Evolutionary conservation across 163 green algal species (phyloP), one percentile per base, ranked within the genome.

Genomic region (Scenedesmus sp.): DNA sequence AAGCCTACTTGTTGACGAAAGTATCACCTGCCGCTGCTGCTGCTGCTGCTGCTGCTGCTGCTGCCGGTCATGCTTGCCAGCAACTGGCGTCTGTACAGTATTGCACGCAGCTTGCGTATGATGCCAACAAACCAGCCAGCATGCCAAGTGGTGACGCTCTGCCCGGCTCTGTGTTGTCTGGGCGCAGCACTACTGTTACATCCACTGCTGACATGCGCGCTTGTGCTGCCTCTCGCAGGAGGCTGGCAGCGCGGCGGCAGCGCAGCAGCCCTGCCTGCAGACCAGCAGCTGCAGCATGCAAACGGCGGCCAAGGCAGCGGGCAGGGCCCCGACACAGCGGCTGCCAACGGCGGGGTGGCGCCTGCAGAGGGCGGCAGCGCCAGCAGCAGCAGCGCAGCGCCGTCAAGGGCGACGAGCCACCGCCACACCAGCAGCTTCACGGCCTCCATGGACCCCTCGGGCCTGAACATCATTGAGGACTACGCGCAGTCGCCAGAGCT

Each of bases 401-500:
- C 42, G 40, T 35, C 53, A 4, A 37, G 40, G 20, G 83, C 37
- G 3, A 16, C 33, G 33, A 81, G 86, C 37, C 88, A 92, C 81
- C 24, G 68, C 6, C 40, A 79, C 6, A 89, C 61, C n/a, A 83
- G 24, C 61, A 85, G 61, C 80, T 92, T 92, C 65, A 89, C 88
- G 3, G 82, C 88, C 2, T n/a, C 43, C 3, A 89, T 92, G 88
- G 88, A 92, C 81, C 81, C 88, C n/a, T 85, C 70, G 44, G 88
- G 88, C 16, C 51, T 92, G 0, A 79, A 88, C 82, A 81, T 92
- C 44, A 92, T 92, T 53, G 88, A 92, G 68, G 88, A 92, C 51
- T 92, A 92, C 24, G 88, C 88, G 16, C 85, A 83, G 40, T 35
- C 33, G 15, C 33, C 44, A 26, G 46, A 72, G 35, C 5, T 61